These are phyloP conservation scores for Coemansia sp. DNA, from an alignment of 192 early-diverging fungal species.

Conservation along the genomic window DNA sequence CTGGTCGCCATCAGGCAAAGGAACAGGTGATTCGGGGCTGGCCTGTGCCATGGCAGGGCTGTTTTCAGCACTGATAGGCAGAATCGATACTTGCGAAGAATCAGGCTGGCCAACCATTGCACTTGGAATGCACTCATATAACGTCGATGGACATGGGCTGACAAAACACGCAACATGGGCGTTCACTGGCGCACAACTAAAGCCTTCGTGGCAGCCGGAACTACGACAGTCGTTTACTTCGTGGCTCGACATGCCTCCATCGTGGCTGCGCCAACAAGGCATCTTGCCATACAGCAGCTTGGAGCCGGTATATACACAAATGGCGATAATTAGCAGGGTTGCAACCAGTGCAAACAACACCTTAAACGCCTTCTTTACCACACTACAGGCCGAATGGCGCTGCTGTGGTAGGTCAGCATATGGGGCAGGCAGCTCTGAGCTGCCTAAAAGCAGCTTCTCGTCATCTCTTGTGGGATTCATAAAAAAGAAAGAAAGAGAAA, in stretches of 20 bases:
- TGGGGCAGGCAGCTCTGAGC: not conserved
- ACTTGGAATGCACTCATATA: constrained; percentile 34
- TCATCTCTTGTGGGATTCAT: constrained; percentile 4
- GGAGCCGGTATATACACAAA: not conserved
- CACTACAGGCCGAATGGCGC: not conserved
- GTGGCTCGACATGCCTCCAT: not conserved
- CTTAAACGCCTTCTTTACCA: not conserved
- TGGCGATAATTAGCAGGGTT: not conserved
- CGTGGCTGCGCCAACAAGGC: not conserved
- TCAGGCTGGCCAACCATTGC: constrained; percentile 24
- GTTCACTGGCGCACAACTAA: constrained; percentile 24
- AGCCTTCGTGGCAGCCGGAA: constrained; percentile 25
- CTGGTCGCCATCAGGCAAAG: constrained; percentile 5
- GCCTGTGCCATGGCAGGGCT: constrained; percentile 1
- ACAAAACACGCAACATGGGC: constrained; percentile 30
- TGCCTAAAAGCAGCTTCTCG: constrained; percentile 1
- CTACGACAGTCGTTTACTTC: constrained; percentile 27
- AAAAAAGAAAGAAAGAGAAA: not conserved
- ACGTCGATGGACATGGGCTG: constrained; percentile 25
- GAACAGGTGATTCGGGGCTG: not conserved
- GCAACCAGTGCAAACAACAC: constrained; percentile 2
- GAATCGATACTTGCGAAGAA: constrained; percentile 13
- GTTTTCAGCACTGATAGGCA: constrained; percentile 6
- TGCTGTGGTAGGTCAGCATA: not conserved
- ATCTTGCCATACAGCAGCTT: not conserved